These are phyloP conservation scores for Crotalaria pallida DNA, from an alignment of 306 rosid species.

Conservation along the genomic window DNA sequence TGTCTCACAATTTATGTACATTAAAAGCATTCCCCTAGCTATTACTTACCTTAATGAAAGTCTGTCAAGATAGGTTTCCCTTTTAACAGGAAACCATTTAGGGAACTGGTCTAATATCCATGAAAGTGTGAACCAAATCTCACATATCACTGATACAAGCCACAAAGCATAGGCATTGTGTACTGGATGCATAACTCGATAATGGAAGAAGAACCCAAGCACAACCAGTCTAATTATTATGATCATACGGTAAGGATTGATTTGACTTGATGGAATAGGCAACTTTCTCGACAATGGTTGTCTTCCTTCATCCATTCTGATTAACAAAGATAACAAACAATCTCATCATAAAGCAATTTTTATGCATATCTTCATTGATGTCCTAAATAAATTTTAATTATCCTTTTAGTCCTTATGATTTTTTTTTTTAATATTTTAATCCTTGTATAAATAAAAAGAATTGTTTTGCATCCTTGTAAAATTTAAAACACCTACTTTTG, in stretches of 20 bases:
- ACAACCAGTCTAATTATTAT: slow-evolving; percentile 42
- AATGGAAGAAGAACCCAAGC: slow-evolving; percentile 50
- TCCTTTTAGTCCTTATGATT: background rate
- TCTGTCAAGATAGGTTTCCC: slow-evolving; percentile 47
- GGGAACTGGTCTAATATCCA: slow-evolving; percentile 55
- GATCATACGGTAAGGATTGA: slow-evolving; percentile 46
- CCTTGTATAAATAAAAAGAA: too few species aligned
- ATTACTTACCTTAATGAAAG: slow-evolving; percentile 37
- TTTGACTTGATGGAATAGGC: slow-evolving; percentile 41
- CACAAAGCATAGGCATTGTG: slow-evolving; percentile 39
- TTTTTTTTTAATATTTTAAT: too few species aligned
- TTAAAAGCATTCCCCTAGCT: too few species aligned
- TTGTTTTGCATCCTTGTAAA: too few species aligned
- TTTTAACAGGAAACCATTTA: slow-evolving; percentile 42
- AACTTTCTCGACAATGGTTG: slow-evolving; percentile 48
- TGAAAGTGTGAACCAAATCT: slow-evolving; percentile 46
- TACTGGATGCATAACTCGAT: slow-evolving; percentile 41
- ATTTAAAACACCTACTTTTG: too few species aligned
- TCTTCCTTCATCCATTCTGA: slow-evolving; percentile 49
- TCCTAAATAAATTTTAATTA: too few species aligned
- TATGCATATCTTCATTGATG: background rate
- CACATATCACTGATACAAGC: slow-evolving; percentile 48
- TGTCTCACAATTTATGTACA: too few species aligned
- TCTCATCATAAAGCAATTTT: background rate
- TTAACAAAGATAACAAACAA: background rate